phyloP scores from a whole-genome alignment of 345 rosid species.

The Lenwebbia sp. region DNA sequence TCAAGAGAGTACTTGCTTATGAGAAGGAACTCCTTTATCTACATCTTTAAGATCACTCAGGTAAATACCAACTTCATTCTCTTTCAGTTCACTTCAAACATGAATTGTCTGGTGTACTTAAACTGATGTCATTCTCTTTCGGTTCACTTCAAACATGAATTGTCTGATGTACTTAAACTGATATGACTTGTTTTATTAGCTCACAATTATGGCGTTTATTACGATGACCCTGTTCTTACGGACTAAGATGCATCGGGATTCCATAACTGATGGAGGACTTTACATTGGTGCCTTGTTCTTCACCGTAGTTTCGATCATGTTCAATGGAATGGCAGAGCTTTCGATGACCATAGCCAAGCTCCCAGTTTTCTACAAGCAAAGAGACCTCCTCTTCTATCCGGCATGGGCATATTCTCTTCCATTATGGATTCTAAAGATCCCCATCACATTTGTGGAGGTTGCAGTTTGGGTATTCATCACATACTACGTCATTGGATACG shows the following conservation, averaged over 20 bases:
- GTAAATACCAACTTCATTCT: conserved; percentile 7
- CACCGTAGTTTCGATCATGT: conserved; percentile 6
- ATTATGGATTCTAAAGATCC: conserved; percentile 35
- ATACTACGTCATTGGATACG: conserved; percentile 35
- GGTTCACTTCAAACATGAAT: neutral
- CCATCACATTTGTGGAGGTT: conserved; percentile 24
- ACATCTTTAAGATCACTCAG: conserved; percentile 37
- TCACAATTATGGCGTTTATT: conserved; percentile 8
- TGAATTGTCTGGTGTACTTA: neutral
- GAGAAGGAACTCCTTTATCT: conserved; percentile 50
- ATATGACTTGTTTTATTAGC: neutral
- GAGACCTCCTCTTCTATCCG: conserved; percentile 36
- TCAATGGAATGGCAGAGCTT: conserved; percentile 24
- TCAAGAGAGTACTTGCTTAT: conserved; percentile 46
- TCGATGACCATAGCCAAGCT: conserved; percentile 29
- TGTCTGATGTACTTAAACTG: neutral
- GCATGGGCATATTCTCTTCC: conserved; percentile 37
- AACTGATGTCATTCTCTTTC: neutral
- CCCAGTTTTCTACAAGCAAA: conserved; percentile 46
- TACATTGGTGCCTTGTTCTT: conserved; percentile 28
- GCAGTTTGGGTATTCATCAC: conserved; percentile 24
- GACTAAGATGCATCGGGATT: conserved; percentile 15
- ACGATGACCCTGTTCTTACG: conserved; percentile 27
- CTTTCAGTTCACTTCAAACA: neutral
- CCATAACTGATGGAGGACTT: conserved; percentile 11